phyloP scores from a whole-genome alignment of 2,329 filamentous ascomycete genomes.

The Aspergillus brunneoviolaceus region DNA sequence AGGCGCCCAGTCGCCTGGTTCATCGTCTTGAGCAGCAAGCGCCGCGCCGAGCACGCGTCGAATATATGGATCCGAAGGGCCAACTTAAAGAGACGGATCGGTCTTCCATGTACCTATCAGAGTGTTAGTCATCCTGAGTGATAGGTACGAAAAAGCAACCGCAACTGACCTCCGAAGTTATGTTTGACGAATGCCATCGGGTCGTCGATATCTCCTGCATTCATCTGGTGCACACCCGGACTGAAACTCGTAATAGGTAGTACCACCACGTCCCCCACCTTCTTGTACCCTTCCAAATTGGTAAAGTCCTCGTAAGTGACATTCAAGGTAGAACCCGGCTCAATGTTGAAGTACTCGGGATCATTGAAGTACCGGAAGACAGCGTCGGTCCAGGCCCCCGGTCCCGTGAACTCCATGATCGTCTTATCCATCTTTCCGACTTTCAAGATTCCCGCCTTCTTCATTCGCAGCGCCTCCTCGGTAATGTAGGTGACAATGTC shows the following conservation, averaged over 20 bases:
- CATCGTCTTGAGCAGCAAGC: background rate
- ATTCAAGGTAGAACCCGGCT: constrained; percentile 61
- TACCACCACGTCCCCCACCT: constrained; percentile 89
- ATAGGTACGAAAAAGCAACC: background rate
- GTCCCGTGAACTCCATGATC: constrained; percentile 91
- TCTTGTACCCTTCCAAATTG: constrained; percentile 76
- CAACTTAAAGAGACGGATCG: constrained; percentile 31
- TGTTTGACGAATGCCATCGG: constrained; percentile 98
- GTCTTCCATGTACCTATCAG: constrained; percentile 39
- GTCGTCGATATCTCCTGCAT: constrained; percentile 80
- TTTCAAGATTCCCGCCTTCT: constrained; percentile 64
- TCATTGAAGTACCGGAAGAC: constrained; percentile 96
- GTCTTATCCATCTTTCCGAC: constrained; percentile 64
- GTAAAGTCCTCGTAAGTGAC: constrained; percentile 90
- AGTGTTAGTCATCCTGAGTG: constrained; percentile 13
- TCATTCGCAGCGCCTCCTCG: constrained; percentile 72
- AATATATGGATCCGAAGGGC: background rate
- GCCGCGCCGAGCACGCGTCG: background rate
- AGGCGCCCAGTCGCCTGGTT: background rate
- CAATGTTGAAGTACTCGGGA: constrained; percentile 80
- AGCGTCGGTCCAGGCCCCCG: constrained; percentile 88
- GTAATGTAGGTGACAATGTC: constrained; percentile 87
- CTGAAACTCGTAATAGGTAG: constrained; percentile 97
- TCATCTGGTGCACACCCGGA: constrained; percentile 91
- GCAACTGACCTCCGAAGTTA: constrained; percentile 76